Evolutionary conservation across 2,329 filamentous ascomycete genomes (phyloP).

Genomic region (Cladosporium sp.): DNA sequence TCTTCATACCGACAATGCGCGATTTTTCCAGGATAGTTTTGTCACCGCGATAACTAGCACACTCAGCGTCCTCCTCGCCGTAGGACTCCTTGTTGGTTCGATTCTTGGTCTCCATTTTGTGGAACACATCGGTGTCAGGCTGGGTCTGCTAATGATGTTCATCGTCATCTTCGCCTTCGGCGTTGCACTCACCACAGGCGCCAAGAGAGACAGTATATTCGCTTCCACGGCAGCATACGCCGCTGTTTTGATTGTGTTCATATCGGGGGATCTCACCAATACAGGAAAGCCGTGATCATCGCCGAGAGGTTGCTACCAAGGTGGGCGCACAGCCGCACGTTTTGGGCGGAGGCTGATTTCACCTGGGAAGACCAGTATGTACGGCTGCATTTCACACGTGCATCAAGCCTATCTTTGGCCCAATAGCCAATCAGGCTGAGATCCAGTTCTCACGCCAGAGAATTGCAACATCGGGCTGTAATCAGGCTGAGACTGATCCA

Average conservation of each 20-base stretch:
- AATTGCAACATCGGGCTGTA: too few relatives aligned
- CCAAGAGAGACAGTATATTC: conserved; percentile 15
- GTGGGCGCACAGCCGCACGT: too few relatives aligned
- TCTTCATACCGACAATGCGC: too few relatives aligned
- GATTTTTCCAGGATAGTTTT: background rate
- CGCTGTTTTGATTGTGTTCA: conserved; percentile 15
- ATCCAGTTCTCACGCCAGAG: too few relatives aligned
- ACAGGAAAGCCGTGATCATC: background rate
- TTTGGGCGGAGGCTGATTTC: too few relatives aligned
- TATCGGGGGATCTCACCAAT: conserved; percentile 2
- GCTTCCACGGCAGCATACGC: conserved; percentile 16
- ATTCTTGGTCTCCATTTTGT: conserved; percentile 15
- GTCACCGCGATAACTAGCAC: background rate
- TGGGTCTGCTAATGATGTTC: conserved; percentile 11
- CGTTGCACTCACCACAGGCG: conserved; percentile 10
- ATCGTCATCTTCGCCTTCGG: conserved; percentile 15
- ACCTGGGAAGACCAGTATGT: too few relatives aligned
- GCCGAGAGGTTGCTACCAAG: too few relatives aligned
- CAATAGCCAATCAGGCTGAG: too few relatives aligned
- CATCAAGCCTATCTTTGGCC: too few relatives aligned
- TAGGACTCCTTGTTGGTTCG: conserved; percentile 7
- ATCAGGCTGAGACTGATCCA: too few relatives aligned
- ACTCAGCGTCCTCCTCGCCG: conserved; percentile 12
- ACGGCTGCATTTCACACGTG: too few relatives aligned
- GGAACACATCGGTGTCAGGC: background rate